Evolutionary conservation across 1,284 basidiomycete genomes (phyloP), one percentile per base, ranked within the genome.

Genomic region (Cutaneotrichosporon sp.): DNA sequence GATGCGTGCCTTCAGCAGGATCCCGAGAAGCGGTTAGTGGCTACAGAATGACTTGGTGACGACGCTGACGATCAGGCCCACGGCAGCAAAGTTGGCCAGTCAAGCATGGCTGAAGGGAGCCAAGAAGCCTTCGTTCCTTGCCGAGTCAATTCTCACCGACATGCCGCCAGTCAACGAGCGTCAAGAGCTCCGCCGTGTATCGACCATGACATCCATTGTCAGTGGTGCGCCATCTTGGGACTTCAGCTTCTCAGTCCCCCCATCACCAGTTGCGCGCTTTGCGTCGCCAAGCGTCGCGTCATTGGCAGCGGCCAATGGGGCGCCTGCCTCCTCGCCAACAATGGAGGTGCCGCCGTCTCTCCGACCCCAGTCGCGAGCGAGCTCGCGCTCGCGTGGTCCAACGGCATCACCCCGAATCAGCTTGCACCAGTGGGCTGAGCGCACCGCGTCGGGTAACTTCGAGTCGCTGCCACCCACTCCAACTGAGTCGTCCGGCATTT

Each of bases 1-100:
- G 79, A 84, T 5, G 76, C 79, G 24, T 96, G 90, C 69, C 77
- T 99, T 51, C 84, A 84, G 64, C 89, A 93, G 65, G 82, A 83
- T 38, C 87, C 96, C 1, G 76, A 70, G 19, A 84, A 88, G 67
- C 53, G 70, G 91, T 93, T 67, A 63, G 82, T 76, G 25, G 22
- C 0, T 16, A 14, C 3, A 6, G 4, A 4, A 11, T 26, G 11
- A 25, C 19, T n/a, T n/a, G n/a, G n/a, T n/a, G n/a, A 9, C 17
- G 19, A 7, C 9, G 16, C 49, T 33, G 43, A 49, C 37, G 19
- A 10, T n/a, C 39, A 68, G 69, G 25, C 63, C 65, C 0, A 26
- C 62, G 0, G 60, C 70, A 0, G 24, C 42, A 1, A 34, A 59
- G 22, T 53, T 70, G 9, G 37, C 61, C 5, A 62, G 63, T 3